These are phyloP conservation scores for Wolfiporia cocos DNA, from an alignment of 1,284 basidiomycete species.

Conservation along the genomic window DNA sequence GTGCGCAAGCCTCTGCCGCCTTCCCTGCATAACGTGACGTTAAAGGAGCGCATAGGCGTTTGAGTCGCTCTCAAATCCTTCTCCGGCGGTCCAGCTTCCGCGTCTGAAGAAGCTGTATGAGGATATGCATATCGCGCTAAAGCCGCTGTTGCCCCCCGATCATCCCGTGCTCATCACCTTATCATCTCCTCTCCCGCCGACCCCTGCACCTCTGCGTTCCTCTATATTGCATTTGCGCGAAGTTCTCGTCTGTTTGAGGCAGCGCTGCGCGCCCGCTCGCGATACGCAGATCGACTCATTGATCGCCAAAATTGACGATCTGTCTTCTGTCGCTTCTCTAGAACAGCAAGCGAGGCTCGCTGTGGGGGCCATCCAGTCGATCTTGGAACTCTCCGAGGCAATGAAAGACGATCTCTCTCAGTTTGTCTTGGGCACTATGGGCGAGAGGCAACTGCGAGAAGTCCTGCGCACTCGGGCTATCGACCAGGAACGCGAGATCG, in stretches of 20 bases:
- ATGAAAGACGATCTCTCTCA: constrained; percentile 64
- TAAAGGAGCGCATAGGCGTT: constrained; percentile 27
- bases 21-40: constrained; percentile 1
- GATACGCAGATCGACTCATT: constrained; percentile 47
- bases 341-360: constrained; percentile 34
- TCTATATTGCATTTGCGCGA: constrained; percentile 44
- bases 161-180: constrained; percentile 44
- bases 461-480: constrained; percentile 47
- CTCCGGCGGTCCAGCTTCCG: constrained; percentile 38
- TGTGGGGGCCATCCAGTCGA: constrained; percentile 36
- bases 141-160: constrained; percentile 44
- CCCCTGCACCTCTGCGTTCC: constrained; percentile 58
- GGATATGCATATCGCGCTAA: constrained; percentile 45
- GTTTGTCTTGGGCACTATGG: constrained; percentile 53
- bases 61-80: constrained; percentile 35
- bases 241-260: constrained; percentile 39
- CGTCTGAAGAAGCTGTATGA: constrained; percentile 47
- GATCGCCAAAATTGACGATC: constrained; percentile 32
- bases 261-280: constrained; percentile 61
- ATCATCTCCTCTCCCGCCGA: constrained; percentile 54
- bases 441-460: constrained; percentile 46
- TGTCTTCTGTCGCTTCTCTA: constrained; percentile 15
- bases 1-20: constrained; percentile 28
- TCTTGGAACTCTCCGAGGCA: constrained; percentile 43
- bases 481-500: constrained; percentile 42